These are phyloP conservation scores for Backusella morwellensis DNA, from an alignment of 192 early-diverging fungal species.

Conservation along the genomic window DNA sequence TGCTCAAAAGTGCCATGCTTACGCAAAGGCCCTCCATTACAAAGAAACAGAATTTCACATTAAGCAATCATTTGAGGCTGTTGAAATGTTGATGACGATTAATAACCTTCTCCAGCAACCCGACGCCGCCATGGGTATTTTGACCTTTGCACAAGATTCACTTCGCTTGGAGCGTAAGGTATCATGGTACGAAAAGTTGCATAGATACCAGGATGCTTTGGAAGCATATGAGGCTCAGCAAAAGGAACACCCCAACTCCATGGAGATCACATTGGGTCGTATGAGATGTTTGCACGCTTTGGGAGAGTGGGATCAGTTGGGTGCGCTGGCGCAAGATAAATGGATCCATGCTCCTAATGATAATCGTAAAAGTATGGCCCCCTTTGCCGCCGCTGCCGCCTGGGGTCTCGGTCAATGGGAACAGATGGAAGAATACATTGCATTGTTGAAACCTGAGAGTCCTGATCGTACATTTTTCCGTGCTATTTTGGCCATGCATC, in stretches of 20 bases:
- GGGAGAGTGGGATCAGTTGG: slow-evolving; percentile 90
- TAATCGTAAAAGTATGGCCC: slow-evolving; percentile 74
- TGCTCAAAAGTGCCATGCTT: slow-evolving; percentile 91
- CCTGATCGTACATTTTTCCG: slow-evolving; percentile 84
- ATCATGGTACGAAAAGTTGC: slow-evolving; percentile 91
- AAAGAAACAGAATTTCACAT: slow-evolving; percentile 92
- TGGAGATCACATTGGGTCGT: slow-evolving; percentile 76
- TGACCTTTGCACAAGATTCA: slow-evolving; percentile 83
- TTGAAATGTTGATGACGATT: slow-evolving; percentile 89
- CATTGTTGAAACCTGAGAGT: slow-evolving; percentile 70
- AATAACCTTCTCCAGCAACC: slow-evolving; percentile 95
- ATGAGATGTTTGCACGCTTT: slow-evolving; percentile 93
- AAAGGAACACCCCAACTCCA: slow-evolving; percentile 69
- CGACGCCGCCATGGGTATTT: slow-evolving; percentile 94
- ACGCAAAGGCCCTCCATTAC: slow-evolving; percentile 98
- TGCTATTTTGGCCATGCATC: slow-evolving; percentile 82
- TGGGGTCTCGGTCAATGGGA: slow-evolving; percentile 91
- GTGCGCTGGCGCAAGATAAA: slow-evolving; percentile 72
- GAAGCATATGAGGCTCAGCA: slow-evolving; percentile 80
- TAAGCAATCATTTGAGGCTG: slow-evolving; percentile 78
- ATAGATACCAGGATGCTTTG: slow-evolving; percentile 93
- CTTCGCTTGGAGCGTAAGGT: slow-evolving; percentile 84
- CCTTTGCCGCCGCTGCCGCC: slow-evolving; percentile 87
- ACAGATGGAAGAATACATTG: slow-evolving; percentile 88
- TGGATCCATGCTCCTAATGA: slow-evolving; percentile 63